These are phyloP conservation scores for Acacia concinna DNA, from an alignment of 331 rosid genomes.

Conservation along the genomic window DNA sequence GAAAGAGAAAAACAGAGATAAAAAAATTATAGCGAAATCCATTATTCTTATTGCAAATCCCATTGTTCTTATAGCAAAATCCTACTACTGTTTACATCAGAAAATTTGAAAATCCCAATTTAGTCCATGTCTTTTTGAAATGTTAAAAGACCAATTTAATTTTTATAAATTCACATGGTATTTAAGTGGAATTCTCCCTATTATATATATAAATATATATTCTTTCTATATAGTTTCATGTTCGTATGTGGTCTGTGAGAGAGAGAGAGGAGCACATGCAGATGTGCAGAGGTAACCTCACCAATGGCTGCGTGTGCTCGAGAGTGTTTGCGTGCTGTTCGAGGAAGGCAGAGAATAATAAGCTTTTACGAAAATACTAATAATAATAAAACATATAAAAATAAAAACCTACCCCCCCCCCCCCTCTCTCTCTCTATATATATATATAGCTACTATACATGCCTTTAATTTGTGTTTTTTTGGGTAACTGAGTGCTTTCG, in stretches of 20 bases:
- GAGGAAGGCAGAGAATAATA: conserved; percentile 34
- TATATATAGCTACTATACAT: background rate
- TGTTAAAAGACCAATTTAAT: no score
- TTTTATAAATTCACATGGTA: no score
- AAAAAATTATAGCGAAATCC: no score
- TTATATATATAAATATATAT: background rate
- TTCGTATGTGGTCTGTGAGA: background rate
- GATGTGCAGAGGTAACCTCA: conserved; percentile 33
- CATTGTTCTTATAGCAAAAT: no score
- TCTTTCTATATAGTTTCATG: background rate
- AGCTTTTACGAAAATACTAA: background rate
- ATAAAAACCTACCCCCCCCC: background rate
- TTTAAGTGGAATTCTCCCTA: no score
- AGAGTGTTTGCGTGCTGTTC: conserved; percentile 42
- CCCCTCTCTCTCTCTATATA: no score
- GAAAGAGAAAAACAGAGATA: no score
- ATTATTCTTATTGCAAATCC: no score
- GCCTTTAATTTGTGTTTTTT: background rate
- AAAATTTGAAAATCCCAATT: no score
- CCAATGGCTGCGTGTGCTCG: conserved; percentile 41
- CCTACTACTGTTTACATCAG: no score
- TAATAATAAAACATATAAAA: background rate
- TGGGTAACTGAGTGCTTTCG: background rate
- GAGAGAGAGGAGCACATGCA: conserved; percentile 43
- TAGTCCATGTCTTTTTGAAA: no score